phyloP scores from a whole-genome alignment of 345 rosid species.

The Pugionium dolabratum region DNA sequence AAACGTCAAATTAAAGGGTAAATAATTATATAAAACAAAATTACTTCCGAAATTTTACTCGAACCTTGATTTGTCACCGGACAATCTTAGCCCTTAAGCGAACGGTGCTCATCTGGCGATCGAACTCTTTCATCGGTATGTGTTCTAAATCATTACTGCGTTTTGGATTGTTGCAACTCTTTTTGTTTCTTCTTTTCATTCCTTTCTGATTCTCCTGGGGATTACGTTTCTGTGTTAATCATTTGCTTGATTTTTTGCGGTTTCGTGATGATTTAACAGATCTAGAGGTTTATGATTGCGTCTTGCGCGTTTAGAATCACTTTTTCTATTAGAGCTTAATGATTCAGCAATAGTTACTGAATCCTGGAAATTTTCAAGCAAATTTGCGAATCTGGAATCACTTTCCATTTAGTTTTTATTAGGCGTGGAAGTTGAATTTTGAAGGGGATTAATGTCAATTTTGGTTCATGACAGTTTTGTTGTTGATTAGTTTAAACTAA shows the following conservation, averaged over 20 bases:
- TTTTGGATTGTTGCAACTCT: background rate
- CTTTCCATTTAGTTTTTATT: too few relatives aligned
- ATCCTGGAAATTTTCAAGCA: background rate
- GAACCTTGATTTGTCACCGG: conserved; percentile 1
- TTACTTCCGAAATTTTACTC: too few relatives aligned
- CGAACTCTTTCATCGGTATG: conserved; percentile 20
- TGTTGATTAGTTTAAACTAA: conserved; percentile 6
- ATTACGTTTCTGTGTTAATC: background rate
- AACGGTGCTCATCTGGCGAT: conserved; percentile 16
- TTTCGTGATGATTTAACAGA: conserved; percentile 36
- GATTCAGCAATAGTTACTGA: background rate
- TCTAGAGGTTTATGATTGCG: conserved; percentile 33
- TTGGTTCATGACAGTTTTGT: background rate
- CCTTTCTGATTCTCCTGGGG: conserved; percentile 16
- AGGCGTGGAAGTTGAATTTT: background rate
- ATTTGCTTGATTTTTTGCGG: too few relatives aligned
- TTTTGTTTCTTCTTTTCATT: conserved; percentile 3
- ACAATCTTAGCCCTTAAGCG: conserved; percentile 31
- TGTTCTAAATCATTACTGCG: conserved; percentile 21
- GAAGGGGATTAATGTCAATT: background rate
- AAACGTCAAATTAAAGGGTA: conserved; percentile 18
- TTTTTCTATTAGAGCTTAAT: background rate
- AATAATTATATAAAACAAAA: background rate
- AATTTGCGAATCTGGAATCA: background rate
- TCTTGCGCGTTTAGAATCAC: background rate